Evolutionary conservation across 108 stramenopile species (phyloP), one percentile per base, ranked within the genome.

Genomic region (Seminavis robusta): DNA sequence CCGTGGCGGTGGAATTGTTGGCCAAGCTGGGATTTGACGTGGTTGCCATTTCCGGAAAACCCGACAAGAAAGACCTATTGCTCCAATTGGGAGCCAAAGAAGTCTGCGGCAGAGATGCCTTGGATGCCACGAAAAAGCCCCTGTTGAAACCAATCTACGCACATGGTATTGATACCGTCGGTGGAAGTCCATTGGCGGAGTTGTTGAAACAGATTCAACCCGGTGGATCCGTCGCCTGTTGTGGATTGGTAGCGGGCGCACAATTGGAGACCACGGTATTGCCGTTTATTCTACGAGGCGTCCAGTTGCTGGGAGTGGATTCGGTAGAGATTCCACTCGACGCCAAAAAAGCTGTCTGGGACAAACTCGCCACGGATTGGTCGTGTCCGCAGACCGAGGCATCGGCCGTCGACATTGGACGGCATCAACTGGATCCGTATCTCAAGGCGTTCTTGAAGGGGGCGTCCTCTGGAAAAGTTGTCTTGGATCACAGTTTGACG

Each of bases 231-330:
- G 74, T 75, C 25, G 51, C 74, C 8, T 29, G 38, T n/a, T 69
- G 74, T 25, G 74, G 74, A 16, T 38, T 65, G n/a, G 74, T 51
- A 17, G 74, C 46, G 1, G 63, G 69, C 8, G 19, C 45, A 39
- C 33, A 13, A 21, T n/a, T 75, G 45, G 34, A 47, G 4, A 59
- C 68, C n/a, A 69, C 63, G 2, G 74, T 75, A 8, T 28, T 56
- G 28, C 74, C 74, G 17, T 75, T 75, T 41, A 75, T 75, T 54
- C 59, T 75, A 11, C 62, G 74, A 10, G 74, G 74, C 2, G 53
- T 69, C 15, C 19, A 38, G 9, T 43, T 75, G 26, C 34, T 56
- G 7, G 74, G 74, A 6, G 42, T 75, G 25, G 74, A 75, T 62
- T 52, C 49, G 21, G 74, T 75, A n/a, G 34, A 59, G 34, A 47